Evolutionary conservation across 257 asterid species (phyloP), one percentile per base, ranked within the genome.

Genomic region (Oldenlandia corymbosa): DNA sequence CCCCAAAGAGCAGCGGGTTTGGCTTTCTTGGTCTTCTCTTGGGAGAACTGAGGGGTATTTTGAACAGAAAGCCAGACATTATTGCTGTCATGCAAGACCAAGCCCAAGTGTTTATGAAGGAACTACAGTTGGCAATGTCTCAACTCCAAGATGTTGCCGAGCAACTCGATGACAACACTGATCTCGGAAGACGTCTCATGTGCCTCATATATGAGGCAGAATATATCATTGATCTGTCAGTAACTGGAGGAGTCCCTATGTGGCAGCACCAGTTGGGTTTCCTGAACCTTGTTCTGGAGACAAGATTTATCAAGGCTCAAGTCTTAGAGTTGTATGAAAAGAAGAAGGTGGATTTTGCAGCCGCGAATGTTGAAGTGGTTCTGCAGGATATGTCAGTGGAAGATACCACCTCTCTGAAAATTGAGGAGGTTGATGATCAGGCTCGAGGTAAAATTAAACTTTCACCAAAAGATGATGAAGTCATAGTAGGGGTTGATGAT

Each of bases 1-100:
- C 62, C 53, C 73, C 70, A 18, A 60, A 14, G 73, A 67, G 45
- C 1, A 16, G 52, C 36, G 73, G 41, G 17, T 23, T 47, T 17
- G 66, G 63, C 42, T 28, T 58, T 63, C 3, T 39, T 56, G 55
- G 52, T 17, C 26, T 32, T 36, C 68, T 68, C 32, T 36, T 73
- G n/a, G 42, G 16, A 23, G 48, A 68, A 32, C 31, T 73, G 36
- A 57, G 47, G 20, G 71, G 57, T 5, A 17, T 68, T 20, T 26
- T 56, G 37, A 54, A 9, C 45, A 41, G 12, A 11, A 43, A 67
- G 36, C 63, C 46, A 20, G 43, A 55, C 13, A 9, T 3, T 2
- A 10, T 48, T 47, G 31, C 57, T 10, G 42, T 31, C 1, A 24
- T 47, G 20, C 51, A 39, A 41, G 67, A n/a, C 52, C 26, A 26